These are phyloP conservation scores for Labyrinthula sp. DNA, from an alignment of 352 stramenopile genomes.

Conservation along the genomic window DNA sequence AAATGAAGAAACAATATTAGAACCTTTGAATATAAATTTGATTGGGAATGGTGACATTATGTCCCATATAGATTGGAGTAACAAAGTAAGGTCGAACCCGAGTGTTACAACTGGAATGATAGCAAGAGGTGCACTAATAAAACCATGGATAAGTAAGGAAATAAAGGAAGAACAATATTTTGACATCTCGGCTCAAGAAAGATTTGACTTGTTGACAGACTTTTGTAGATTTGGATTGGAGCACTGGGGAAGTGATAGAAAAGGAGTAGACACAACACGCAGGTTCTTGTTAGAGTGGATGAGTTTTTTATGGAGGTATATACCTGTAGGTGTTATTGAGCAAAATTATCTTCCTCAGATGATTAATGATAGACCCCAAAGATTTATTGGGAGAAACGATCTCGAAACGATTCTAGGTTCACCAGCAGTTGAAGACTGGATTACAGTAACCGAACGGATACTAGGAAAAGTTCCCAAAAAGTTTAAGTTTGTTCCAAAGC, in stretches of 20 bases:
- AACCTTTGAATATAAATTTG: slow-evolving; percentile 8
- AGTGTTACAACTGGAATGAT: slow-evolving; percentile 66
- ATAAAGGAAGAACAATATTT: slow-evolving; percentile 90
- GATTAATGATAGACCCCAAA: slow-evolving; percentile 83
- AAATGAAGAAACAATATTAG: slow-evolving; percentile 4
- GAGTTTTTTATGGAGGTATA: slow-evolving; percentile 89
- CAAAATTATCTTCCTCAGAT: slow-evolving; percentile 57
- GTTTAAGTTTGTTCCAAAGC: slow-evolving; percentile 87
- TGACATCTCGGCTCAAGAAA: slow-evolving; percentile 78
- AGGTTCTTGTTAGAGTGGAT: slow-evolving; percentile 97
- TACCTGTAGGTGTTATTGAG: slow-evolving; percentile 86
- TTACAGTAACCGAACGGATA: slow-evolving; percentile 97
- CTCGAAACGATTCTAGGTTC: slow-evolving; percentile 93
- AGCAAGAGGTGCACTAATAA: slow-evolving; percentile 80
- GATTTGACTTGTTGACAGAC: slow-evolving; percentile 83
- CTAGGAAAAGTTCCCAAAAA: slow-evolving; percentile 71
- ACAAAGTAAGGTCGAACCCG: slow-evolving; percentile 38
- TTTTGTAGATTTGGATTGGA: slow-evolving; percentile 91
- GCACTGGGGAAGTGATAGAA: slow-evolving; percentile 93
- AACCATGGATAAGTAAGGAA: slow-evolving; percentile 93
- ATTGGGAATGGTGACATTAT: slow-evolving; percentile 56
- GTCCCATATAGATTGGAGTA: slow-evolving; percentile 47
- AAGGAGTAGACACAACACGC: slow-evolving; percentile 86
- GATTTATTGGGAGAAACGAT: slow-evolving; percentile 66
- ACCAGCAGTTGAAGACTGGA: slow-evolving; percentile 79